Conservation (phyloP, 2,329 filamentous ascomycete genomes). For the Fusarium miscanthi region DNA sequence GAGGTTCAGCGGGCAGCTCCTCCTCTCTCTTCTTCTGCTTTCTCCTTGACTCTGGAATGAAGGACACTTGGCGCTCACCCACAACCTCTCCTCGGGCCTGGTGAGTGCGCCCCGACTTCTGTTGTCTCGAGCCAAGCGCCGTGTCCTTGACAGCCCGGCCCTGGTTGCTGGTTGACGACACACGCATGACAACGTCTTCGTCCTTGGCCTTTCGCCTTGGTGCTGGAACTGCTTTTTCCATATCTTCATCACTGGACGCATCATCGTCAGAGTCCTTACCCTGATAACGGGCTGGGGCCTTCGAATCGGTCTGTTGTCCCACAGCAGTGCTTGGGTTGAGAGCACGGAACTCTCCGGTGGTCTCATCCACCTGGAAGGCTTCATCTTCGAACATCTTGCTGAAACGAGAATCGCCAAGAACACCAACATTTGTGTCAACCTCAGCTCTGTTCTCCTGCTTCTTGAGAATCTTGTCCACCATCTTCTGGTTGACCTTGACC, state of each 20-base stretch:
- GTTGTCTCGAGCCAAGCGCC: conserved; percentile 66
- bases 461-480: conserved; percentile 79
- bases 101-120: conserved; percentile 59
- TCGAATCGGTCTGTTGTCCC: conserved; percentile 47
- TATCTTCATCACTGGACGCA: conserved; percentile 57
- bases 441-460: conserved; percentile 69
- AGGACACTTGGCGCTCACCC: conserved; percentile 77
- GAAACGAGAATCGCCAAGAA: conserved; percentile 90
- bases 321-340: conserved; percentile 87
- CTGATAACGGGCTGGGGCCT: conserved; percentile 53
- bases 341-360: conserved; percentile 83
- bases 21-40: conserved; percentile 57
- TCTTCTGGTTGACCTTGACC: conserved; percentile 92
- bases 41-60: conserved; percentile 70
- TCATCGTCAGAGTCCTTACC: conserved; percentile 58
- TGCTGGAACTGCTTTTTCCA: conserved; percentile 42
- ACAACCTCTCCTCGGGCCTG: conserved; percentile 64
- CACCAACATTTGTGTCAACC: conserved; percentile 69
- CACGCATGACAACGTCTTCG: conserved; percentile 68
- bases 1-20: conserved; percentile 41
- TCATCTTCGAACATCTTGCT: conserved; percentile 89
- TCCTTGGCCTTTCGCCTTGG: conserved; percentile 47
- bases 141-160: conserved; percentile 66
- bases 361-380: conserved; percentile 93
- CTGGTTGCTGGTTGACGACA: conserved; percentile 75